phyloP scores from a whole-genome alignment of 768 basidiomycete species.

The Dacryopinax spathularia region DNA sequence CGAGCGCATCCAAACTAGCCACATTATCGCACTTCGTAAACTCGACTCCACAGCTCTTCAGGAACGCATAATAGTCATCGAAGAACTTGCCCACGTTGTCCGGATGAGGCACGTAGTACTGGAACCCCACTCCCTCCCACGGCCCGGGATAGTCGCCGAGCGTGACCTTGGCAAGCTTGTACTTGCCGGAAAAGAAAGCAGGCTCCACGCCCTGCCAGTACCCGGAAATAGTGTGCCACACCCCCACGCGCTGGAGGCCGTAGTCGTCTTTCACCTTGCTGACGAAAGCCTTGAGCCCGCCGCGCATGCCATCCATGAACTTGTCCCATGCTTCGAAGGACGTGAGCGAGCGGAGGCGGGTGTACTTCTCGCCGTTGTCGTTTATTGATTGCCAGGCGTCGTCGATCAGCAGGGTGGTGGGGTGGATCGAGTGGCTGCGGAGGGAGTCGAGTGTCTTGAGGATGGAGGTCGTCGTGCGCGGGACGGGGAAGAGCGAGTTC shows the following conservation, averaged over 20 bases:
- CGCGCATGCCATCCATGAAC: conserved; percentile 9
- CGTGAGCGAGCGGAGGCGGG: conserved; percentile 3
- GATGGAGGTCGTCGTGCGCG: conserved; percentile 6
- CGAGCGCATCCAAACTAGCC: conserved; percentile 9
- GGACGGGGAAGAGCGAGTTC: conserved; percentile 10
- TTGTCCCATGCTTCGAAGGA: conserved; percentile 7
- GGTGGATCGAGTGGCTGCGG: conserved; percentile 3
- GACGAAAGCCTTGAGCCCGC: conserved; percentile 6
- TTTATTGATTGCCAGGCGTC: conserved; percentile 11
- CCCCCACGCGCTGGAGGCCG: conserved; percentile 8
- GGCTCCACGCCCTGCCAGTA: conserved; percentile 12
- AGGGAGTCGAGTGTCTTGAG: conserved; percentile 7
- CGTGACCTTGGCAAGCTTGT: conserved; percentile 9
- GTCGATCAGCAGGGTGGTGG: conserved; percentile 10
- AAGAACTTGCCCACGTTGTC: conserved; percentile 7
- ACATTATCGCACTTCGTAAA: conserved; percentile 12
- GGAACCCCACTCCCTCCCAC: background rate
- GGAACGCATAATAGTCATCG: conserved; percentile 8
- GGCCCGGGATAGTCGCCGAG: background rate
- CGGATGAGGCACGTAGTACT: conserved; percentile 10
- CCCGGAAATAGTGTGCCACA: conserved; percentile 10
- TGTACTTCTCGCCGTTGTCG: background rate
- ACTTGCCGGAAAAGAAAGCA: conserved; percentile 6
- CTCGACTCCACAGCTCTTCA: conserved; percentile 1
- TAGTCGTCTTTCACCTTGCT: conserved; percentile 7